These are phyloP conservation scores for Boechera retrofracta DNA, from an alignment of 345 rosid genomes.

Conservation along the genomic window DNA sequence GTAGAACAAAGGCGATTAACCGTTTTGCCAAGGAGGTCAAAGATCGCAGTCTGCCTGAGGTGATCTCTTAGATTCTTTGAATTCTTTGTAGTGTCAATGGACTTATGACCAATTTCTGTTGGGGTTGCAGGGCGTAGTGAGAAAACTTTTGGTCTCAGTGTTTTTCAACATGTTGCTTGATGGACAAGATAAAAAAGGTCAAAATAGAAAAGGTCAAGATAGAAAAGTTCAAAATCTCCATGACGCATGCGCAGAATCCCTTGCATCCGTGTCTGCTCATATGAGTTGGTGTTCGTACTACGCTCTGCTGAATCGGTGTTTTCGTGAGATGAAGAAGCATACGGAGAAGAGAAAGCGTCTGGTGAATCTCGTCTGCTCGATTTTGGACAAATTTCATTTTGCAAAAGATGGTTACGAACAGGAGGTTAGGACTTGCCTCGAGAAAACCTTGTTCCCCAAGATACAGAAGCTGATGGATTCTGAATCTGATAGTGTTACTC, in stretches of 20 bases:
- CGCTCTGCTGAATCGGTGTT: conserved; percentile 66
- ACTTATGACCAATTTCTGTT: conserved; percentile 1
- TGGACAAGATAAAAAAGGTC: conserved; percentile 59
- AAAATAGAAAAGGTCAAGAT: conserved; percentile 40
- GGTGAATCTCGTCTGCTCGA: conserved; percentile 55
- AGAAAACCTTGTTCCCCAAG: conserved; percentile 67
- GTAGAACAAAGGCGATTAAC: conserved; percentile 67
- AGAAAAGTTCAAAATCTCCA: conserved; percentile 44
- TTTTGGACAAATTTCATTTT: conserved; percentile 77
- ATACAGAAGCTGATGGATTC: conserved; percentile 61
- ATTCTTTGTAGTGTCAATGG: background rate
- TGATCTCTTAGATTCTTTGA: conserved; percentile 36
- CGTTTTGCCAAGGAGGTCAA: conserved; percentile 60
- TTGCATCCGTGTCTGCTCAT: conserved; percentile 66
- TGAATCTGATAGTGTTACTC: conserved; percentile 28
- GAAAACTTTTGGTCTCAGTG: conserved; percentile 70
- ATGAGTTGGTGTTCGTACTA: conserved; percentile 76
- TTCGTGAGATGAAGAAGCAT: conserved; percentile 58
- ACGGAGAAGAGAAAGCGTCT: conserved; percentile 64
- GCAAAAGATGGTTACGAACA: conserved; percentile 42
- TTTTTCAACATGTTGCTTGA: conserved; percentile 78
- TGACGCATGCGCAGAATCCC: conserved; percentile 68
- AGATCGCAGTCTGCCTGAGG: conserved; percentile 57
- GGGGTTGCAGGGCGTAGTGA: conserved; percentile 61
- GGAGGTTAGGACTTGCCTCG: conserved; percentile 59